Percentiles rank a stretch among this genome's conserved stretches.
These are phyloP conservation scores for Calonectria hawksworthii DNA, from an alignment of 2,329 filamentous ascomycete species.

Conservation along the genomic window DNA sequence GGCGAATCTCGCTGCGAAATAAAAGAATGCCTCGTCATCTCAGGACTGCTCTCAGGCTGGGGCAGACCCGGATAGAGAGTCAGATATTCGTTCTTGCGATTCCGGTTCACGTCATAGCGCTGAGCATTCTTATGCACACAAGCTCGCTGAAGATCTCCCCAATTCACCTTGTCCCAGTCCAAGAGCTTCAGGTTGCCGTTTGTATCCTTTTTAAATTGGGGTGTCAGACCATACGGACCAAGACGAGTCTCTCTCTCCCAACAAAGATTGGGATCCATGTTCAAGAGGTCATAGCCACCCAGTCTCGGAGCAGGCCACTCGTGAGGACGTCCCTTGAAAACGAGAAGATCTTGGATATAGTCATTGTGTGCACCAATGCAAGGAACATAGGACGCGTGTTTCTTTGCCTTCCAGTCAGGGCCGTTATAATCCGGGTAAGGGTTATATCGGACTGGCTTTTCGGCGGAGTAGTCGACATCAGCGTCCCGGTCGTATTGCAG, in stretches of 20 bases:
- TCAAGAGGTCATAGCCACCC: constrained; percentile 73
- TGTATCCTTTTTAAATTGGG: constrained; percentile 61
- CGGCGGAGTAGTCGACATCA: constrained; percentile 56
- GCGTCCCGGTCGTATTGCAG: constrained; percentile 52
- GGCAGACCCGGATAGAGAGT: constrained; percentile 56
- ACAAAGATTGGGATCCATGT: constrained; percentile 74
- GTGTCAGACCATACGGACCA: constrained; percentile 72
- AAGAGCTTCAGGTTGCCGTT: constrained; percentile 52
- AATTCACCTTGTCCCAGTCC: constrained; percentile 76
- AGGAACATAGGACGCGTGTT: constrained; percentile 70
- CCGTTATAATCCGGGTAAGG: constrained; percentile 81
- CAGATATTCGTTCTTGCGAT: constrained; percentile 59
- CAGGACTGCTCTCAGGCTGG: constrained; percentile 29
- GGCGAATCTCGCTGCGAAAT: constrained; percentile 26
- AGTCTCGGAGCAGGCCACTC: constrained; percentile 73
- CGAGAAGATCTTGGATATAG: constrained; percentile 71
- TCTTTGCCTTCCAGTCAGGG: constrained; percentile 68
- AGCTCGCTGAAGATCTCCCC: constrained; percentile 77
- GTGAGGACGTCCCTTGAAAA: constrained; percentile 73
- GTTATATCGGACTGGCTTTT: constrained; percentile 71
- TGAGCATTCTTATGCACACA: constrained; percentile 77
- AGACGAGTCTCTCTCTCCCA: constrained; percentile 79
- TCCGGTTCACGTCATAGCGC: constrained; percentile 67
- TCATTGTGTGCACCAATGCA: constrained; percentile 76
- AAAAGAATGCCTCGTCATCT: constrained; percentile 27